These are phyloP conservation scores for Pythium pyrilobum DNA, from an alignment of 352 stramenopile species.

Conservation along the genomic window DNA sequence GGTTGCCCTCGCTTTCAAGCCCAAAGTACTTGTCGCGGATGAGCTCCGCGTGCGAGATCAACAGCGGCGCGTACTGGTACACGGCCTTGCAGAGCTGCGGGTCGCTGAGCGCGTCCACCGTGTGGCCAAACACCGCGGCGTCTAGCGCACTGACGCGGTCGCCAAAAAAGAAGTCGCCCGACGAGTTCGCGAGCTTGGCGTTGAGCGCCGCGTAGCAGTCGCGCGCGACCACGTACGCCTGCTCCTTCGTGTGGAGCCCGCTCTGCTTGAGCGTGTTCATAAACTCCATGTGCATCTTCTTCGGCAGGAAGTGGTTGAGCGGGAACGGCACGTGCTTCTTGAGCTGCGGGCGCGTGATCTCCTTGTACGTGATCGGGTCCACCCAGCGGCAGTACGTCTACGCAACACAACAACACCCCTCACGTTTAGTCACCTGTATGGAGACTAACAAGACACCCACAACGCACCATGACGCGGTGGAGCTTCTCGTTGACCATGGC, in stretches of 20 bases:
- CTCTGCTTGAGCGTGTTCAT: conserved; percentile 50
- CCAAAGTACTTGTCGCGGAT: conserved; percentile 74
- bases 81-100: conserved; percentile 61
- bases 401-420: too few species aligned
- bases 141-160: conserved; percentile 61
- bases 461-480: conserved; percentile 55
- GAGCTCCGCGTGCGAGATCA: conserved; percentile 64
- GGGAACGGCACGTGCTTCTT: conserved; percentile 82
- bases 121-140: conserved; percentile 76
- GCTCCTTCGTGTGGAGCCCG: conserved; percentile 67
- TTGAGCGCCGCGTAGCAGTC: conserved; percentile 85
- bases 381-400: conserved; percentile 82
- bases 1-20: conserved; percentile 29
- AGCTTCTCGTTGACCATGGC: conserved; percentile 82
- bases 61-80: conserved; percentile 65
- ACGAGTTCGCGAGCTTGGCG: conserved; percentile 58
- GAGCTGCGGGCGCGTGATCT: conserved; percentile 77
- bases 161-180: conserved; percentile 68
- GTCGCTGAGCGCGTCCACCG: conserved; percentile 75
- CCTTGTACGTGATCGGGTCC: conserved; percentile 75
- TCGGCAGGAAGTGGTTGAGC: conserved; percentile 75
- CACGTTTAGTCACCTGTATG: too few species aligned
- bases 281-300: conserved; percentile 77
- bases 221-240: conserved; percentile 75
- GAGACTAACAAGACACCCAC: too few species aligned